Evolutionary conservation across 352 stramenopile genomes (phyloP).

Genomic region (Phytophthora ramorum): DNA sequence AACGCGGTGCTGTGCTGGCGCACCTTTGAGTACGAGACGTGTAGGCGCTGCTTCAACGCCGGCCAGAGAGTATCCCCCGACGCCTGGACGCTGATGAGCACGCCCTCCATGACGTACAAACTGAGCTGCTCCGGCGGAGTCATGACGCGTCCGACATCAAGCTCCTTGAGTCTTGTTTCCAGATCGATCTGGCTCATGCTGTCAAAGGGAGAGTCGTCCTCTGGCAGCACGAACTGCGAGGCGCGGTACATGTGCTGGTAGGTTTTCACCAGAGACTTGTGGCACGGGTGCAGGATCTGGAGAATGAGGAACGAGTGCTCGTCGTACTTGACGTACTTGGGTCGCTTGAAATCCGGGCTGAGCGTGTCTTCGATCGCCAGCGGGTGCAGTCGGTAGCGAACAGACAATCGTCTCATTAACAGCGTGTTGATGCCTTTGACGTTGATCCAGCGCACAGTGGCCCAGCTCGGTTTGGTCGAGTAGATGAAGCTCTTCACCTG

Average conservation of each 20-base stretch:
- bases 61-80: conserved; percentile 45
- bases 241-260: conserved; percentile 76
- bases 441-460: conserved; percentile 78
- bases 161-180: conserved; percentile 50
- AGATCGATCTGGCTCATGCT: conserved; percentile 66
- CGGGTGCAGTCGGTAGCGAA: conserved; percentile 82
- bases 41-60: conserved; percentile 59
- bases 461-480: conserved; percentile 74
- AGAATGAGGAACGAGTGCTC: conserved; percentile 81
- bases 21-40: conserved; percentile 82
- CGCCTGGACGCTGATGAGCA: conserved; percentile 72
- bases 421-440: conserved; percentile 66
- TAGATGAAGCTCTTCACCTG: conserved; percentile 84
- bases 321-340: conserved; percentile 87
- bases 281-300: conserved; percentile 55
- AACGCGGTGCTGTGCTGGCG: conserved; percentile 76
- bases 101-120: conserved; percentile 66
- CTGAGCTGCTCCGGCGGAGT: conserved; percentile 75
- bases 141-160: conserved; percentile 63
- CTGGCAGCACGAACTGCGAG: conserved; percentile 54
- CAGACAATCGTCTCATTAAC: conserved; percentile 66
- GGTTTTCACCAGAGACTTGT: conserved; percentile 52
- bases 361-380: conserved; percentile 80
- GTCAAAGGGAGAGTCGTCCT: conserved; percentile 57
- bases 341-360: conserved; percentile 65